A percentile compares a stretch with the other conserved stretches of the same genome.
These are phyloP conservation scores for Lolium multiflorum DNA, from an alignment of 176 grass and related monocot genomes.

Conservation along the genomic window DNA sequence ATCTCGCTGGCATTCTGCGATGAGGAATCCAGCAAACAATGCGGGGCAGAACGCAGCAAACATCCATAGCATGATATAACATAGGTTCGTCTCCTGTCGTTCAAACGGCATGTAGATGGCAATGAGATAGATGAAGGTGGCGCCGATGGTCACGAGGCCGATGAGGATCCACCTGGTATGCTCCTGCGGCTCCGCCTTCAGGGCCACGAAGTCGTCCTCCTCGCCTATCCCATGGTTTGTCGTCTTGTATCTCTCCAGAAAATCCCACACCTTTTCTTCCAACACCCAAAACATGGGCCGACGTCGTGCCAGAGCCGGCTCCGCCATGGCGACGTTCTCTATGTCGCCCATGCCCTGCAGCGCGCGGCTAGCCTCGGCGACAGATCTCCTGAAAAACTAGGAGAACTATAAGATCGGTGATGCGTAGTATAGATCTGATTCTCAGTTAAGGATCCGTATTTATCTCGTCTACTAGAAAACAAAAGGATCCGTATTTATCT, in stretches of 20 bases:
- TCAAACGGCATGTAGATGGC: not conserved
- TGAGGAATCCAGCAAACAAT: not conserved
- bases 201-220: not conserved
- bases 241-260: not conserved
- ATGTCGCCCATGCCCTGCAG: not conserved
- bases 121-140: not conserved
- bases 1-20: not conserved
- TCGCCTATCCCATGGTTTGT: not conserved
- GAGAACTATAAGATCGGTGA: not conserved
- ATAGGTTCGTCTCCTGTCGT: not conserved
- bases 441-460: not conserved
- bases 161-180: not conserved
- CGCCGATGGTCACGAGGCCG: not conserved
- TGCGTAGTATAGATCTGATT: not conserved
- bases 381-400: not conserved
- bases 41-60: not conserved
- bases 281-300: not conserved
- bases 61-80: not conserved
- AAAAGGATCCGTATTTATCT: not conserved
- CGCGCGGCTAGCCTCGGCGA: not conserved
- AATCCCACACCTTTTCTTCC: not conserved
- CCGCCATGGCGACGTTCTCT: not conserved
- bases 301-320: not conserved
- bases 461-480: too few species aligned
- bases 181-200: not conserved